Percentiles rank a stretch among this genome's conserved stretches.
Conservation (phyloP, 2,329 filamentous ascomycete genomes). For the Arthroderma sp. region DNA sequence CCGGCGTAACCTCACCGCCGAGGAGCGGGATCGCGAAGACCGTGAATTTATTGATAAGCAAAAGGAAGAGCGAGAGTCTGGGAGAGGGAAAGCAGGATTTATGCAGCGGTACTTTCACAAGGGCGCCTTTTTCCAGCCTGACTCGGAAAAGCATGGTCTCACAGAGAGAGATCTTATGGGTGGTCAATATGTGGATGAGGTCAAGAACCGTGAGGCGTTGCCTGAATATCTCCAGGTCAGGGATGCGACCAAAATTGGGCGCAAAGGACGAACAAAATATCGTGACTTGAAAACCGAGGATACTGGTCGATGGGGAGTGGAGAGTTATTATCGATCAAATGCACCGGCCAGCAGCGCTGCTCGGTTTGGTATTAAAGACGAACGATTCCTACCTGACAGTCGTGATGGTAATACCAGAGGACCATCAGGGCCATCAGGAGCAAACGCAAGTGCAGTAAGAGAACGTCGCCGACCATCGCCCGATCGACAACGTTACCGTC, state of each 20-base stretch:
- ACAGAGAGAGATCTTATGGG: constrained; percentile 79
- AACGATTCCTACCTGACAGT: constrained; percentile 37
- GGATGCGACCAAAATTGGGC: constrained; percentile 86
- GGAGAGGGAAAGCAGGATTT: constrained; percentile 68
- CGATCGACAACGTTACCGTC: constrained; percentile 17
- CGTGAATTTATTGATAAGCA: constrained; percentile 63
- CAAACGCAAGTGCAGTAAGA: constrained; percentile 35
- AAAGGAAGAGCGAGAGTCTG: constrained; percentile 61
- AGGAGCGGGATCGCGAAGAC: constrained; percentile 79
- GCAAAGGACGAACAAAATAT: constrained; percentile 84
- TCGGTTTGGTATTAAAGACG: constrained; percentile 32
- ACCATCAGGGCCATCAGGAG: constrained; percentile 31
- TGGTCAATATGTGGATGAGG: constrained; percentile 67
- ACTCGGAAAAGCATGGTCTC: constrained; percentile 61
- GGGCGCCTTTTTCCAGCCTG: constrained; percentile 86
- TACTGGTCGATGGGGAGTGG: constrained; percentile 66
- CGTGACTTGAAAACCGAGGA: constrained; percentile 80
- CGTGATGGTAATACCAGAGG: constrained; percentile 21
- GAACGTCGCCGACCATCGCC: constrained; percentile 22
- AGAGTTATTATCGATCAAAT: constrained; percentile 31
- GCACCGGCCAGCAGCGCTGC: constrained; percentile 20
- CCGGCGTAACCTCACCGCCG: constrained; percentile 69
- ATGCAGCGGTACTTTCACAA: constrained; percentile 98
- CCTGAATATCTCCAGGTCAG: constrained; percentile 86
- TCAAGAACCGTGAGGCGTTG: constrained; percentile 66